Conservation (phyloP, 2,329 filamentous ascomycete genomes). For the Monilinia polystroma region DNA sequence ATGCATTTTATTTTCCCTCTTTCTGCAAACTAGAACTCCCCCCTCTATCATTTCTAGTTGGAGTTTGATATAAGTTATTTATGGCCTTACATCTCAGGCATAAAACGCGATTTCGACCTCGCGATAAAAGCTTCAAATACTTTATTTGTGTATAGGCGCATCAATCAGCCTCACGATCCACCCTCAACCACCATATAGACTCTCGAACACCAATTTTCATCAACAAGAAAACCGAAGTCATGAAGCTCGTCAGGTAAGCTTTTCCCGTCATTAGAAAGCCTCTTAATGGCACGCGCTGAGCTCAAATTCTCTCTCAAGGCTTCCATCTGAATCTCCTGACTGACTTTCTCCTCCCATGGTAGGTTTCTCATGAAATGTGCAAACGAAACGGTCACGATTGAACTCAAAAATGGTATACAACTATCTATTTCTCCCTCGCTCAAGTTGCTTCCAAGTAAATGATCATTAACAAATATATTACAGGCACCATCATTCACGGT, state of each 20-base stretch:
- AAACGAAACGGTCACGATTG: constrained; percentile 97
- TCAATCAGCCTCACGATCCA: constrained; percentile 8
- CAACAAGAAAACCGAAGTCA: constrained; percentile 50
- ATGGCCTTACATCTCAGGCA: not conserved
- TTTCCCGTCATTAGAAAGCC: constrained; percentile 30
- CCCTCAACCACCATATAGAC: constrained; percentile 1
- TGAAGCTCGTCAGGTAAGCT: constrained; percentile 95
- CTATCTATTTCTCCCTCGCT: constrained; percentile 8
- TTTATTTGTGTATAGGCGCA: constrained; percentile 15
- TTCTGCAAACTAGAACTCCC: not conserved
- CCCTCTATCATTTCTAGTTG: not conserved
- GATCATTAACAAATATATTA: constrained; percentile 12
- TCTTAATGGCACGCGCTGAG: constrained; percentile 47
- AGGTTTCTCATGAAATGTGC: constrained; percentile 99
- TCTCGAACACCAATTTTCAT: constrained; percentile 11
- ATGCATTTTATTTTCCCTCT: not conserved
- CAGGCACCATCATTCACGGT: constrained; percentile 92
- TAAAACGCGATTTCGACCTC: constrained; percentile 7
- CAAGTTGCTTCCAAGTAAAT: not conserved
- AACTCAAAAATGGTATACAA: constrained; percentile 88
- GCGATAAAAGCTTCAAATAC: constrained; percentile 24
- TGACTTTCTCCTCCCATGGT: constrained; percentile 37
- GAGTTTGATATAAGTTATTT: too few species aligned
- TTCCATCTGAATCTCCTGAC: constrained; percentile 41
- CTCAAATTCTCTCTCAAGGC: constrained; percentile 44